A percentile compares a stretch with the other conserved stretches of the same genome.
These are phyloP conservation scores for Phenoliferia sp. DNA, from an alignment of 1,284 basidiomycete species.

Conservation along the genomic window DNA sequence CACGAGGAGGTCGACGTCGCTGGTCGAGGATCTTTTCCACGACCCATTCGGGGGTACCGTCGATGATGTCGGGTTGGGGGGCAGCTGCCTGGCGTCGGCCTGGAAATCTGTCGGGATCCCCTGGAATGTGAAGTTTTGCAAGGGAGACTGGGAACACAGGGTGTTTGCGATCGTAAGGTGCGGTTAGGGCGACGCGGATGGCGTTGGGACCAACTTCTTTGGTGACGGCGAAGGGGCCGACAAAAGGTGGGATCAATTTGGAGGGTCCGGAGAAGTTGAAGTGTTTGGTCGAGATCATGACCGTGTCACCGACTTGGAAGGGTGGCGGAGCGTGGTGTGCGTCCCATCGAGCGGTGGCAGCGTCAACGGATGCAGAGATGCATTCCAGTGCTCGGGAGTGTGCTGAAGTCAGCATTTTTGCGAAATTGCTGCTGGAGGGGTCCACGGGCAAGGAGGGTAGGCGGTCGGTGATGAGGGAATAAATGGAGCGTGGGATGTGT, in stretches of 20 bases:
- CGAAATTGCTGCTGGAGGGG: neutral
- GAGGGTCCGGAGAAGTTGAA: neutral
- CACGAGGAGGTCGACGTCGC: neutral
- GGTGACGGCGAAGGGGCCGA: constrained; percentile 1
- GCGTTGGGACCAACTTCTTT: constrained; percentile 1
- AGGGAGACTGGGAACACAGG: neutral
- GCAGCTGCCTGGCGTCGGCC: neutral
- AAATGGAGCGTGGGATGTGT: neutral
- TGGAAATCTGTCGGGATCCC: neutral
- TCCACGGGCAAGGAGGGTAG: neutral
- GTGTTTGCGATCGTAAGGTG: neutral
- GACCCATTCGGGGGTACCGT: neutral
- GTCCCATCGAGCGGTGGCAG: constrained; percentile 3
- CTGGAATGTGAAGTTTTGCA: neutral
- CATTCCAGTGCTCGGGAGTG: neutral
- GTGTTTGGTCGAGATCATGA: constrained; percentile 12
- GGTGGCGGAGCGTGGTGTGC: neutral
- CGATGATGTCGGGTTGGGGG: neutral
- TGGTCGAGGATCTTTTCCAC: neutral
- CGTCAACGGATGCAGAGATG: constrained; percentile 1
- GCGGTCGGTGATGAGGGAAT: neutral
- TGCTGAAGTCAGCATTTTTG: neutral
- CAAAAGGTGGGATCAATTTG: neutral
- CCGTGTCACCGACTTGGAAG: neutral
- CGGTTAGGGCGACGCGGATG: neutral